These are phyloP conservation scores for Tilletia horrida DNA, from an alignment of 1,284 basidiomycete genomes.

Conservation along the genomic window DNA sequence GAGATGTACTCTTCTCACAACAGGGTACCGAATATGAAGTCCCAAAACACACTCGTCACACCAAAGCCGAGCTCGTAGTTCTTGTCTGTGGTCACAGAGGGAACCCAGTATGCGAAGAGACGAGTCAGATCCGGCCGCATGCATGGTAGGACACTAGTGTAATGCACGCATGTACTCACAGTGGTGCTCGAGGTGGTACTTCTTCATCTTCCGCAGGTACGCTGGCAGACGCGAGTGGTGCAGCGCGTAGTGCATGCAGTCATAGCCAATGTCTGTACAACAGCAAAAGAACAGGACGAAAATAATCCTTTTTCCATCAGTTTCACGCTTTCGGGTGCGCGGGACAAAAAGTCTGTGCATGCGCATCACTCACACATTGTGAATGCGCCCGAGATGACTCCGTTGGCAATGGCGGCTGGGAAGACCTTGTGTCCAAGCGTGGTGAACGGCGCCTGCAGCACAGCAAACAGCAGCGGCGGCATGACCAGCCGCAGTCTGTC, in stretches of 20 bases:
- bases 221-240: constrained; percentile 64
- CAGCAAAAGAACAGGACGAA: too few species aligned
- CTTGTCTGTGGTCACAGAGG: constrained; percentile 37
- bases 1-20: constrained; percentile 22
- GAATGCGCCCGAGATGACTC: constrained; percentile 86
- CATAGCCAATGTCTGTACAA: constrained; percentile 58
- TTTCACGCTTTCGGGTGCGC: too few species aligned
- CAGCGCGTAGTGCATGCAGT: constrained; percentile 55
- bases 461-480: constrained; percentile 82
- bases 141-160: too few species aligned
- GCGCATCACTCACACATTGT: constrained; percentile 62
- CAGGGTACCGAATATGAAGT: constrained; percentile 79
- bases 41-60: constrained; percentile 93
- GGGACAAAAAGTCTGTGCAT: neutral
- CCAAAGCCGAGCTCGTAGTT: constrained; percentile 97
- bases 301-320: too few species aligned
- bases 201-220: constrained; percentile 88
- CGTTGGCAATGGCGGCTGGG: constrained; percentile 81
- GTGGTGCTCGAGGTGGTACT: constrained; percentile 97
- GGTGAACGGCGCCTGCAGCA: constrained; percentile 82
- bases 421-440: constrained; percentile 78
- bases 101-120: constrained; percentile 15
- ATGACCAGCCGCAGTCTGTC: constrained; percentile 81
- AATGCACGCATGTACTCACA: constrained; percentile 63
- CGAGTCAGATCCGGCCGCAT: too few species aligned